Base-by-base conservation (phyloP, 2,329 filamentous ascomycete species). In the Juglanconis sp. region DNA sequence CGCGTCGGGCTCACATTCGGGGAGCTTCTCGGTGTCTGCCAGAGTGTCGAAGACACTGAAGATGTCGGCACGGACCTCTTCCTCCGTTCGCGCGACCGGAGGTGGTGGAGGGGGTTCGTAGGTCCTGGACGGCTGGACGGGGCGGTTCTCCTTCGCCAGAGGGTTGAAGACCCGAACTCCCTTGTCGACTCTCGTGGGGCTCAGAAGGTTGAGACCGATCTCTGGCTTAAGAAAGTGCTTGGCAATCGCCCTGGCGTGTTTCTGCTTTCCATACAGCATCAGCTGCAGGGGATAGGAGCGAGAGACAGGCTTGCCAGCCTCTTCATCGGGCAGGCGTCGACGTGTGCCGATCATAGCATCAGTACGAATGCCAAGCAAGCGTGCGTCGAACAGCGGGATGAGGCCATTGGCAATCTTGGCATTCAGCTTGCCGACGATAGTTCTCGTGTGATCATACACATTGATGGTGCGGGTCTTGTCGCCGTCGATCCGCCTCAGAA, bases 11-110 rank as follows among this genome's bases (percentile, higher is more conserved):
- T 94, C 87, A 76, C 88, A 86, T 65, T 88, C 83, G 0, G 90
- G 89, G 6, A 98, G 77, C 62, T 91, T 86, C 59, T 96, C 89
- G 9, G 83, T 87, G 67, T 87, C 87, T 32, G 87, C 84, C 44
- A 97, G 84, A 7, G 88, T 89, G 75, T 97, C 92, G 68, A 99
- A 96, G 70, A 98, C 91, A 47, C 86, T 87, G 72, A 91, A 84
- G 30, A 96, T 89, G 60, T 96, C 92, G 64, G 86, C 87, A 9
- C 89, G 88, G 61, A 96, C 89, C 73, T 98, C 92, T 67, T 98
- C 94, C 0, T 88, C 87, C 0, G 91, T 94, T 36, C 91, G 84
- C 52, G 71, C 74, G 42, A 74, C 72, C 3, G 74, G 63, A 5
- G 73, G 68, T 40, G 68, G 57, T 7, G 66, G 58, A 2, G 73